A percentile compares a stretch with the other conserved stretches of the same genome.
phyloP scores from a whole-genome alignment of 2,329 filamentous ascomycete species.

The Talaromyces sp. region DNA sequence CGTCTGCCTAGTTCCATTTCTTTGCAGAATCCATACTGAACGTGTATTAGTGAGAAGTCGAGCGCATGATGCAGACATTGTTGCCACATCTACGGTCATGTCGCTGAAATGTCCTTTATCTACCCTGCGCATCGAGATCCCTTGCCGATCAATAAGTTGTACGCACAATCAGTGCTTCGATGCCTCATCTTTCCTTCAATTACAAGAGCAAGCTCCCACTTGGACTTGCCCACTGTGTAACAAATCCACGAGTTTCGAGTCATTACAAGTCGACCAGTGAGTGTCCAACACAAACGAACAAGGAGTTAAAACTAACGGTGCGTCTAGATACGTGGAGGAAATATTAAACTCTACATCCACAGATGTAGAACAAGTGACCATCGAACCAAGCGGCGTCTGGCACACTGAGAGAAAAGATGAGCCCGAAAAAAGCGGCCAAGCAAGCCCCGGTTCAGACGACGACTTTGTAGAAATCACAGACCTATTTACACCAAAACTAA shows the following conservation, averaged over 20 bases:
- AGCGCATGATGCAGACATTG: conserved; percentile 81
- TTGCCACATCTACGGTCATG: conserved; percentile 79
- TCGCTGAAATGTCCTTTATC: conserved; percentile 91
- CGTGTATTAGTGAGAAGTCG: conserved; percentile 63
- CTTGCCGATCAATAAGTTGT: conserved; percentile 74
- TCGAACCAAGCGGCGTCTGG: conserved; percentile 85
- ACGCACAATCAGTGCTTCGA: conserved; percentile 94
- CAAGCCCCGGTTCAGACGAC: neutral
- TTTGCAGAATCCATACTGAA: conserved; percentile 17
- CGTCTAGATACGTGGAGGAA: conserved; percentile 70
- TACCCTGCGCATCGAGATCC: conserved; percentile 72
- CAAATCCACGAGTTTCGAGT: conserved; percentile 73
- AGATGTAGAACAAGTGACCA: conserved; percentile 75
- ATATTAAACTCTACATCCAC: conserved; percentile 70
- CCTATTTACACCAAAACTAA: conserved; percentile 22
- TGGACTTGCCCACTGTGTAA: conserved; percentile 96
- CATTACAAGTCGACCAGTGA: conserved; percentile 80
- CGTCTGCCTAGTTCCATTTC: conserved; percentile 27
- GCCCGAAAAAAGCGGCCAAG: conserved; percentile 43
- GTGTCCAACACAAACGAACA: conserved; percentile 24
- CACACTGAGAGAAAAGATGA: conserved; percentile 43
- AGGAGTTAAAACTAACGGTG: conserved; percentile 9
- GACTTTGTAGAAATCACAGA: conserved; percentile 43
- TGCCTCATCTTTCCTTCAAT: conserved; percentile 80
- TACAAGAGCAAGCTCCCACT: conserved; percentile 93